Evolutionary conservation across 768 basidiomycete species (phyloP), one percentile per base, ranked within the genome.

Genomic region (Pleurotus ostreatus): DNA sequence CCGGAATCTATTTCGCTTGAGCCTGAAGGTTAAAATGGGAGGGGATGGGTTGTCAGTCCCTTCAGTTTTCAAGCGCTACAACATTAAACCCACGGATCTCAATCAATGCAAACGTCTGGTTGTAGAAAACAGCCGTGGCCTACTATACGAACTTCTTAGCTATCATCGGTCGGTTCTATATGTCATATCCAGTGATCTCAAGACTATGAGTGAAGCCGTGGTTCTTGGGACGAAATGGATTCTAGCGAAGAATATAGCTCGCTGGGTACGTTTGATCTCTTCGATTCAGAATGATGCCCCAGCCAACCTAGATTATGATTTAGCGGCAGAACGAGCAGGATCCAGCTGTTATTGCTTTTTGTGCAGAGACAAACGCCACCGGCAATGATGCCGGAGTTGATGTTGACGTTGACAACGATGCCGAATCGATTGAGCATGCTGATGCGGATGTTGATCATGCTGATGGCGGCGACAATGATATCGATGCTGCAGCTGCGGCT

Each of bases 181-280:
- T 38, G 61, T 63, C 2, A 57, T 69, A n/a, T 68, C 65, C 48
- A 44, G 61, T 5, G 60, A 65, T 22, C 54, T 64, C 49, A 39
- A 55, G 12, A 66, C 68, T 25, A 22, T 23, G 13, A 56, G 46
- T 4, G 40, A 22, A 5, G 60, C 57, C 1, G 55, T 58, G 3
- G 60, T 68, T 0, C 55, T 69, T 3, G 66, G 67, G 20, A 67
- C 62, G 6, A 58, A 59, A 39, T 62, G 57, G 58, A 58, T 69
- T 12, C 43, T 69, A 2, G 63, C 61, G 11, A 49, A 41, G 2
- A 65, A 64, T 40, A 66, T 68, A 11, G 49, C 16, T 22, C 18
- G 18, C 23, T 69, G 65, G 68, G 67, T 68, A 15, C 23, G 66
- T 60, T 11, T 22, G 15, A 3, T 23, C 16, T 46, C 26, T 22